A percentile compares a stretch with the other conserved stretches of the same genome.
Conservation (phyloP, 805 yeast genomes). For the Tetrapisispora pingtungensis region DNA sequence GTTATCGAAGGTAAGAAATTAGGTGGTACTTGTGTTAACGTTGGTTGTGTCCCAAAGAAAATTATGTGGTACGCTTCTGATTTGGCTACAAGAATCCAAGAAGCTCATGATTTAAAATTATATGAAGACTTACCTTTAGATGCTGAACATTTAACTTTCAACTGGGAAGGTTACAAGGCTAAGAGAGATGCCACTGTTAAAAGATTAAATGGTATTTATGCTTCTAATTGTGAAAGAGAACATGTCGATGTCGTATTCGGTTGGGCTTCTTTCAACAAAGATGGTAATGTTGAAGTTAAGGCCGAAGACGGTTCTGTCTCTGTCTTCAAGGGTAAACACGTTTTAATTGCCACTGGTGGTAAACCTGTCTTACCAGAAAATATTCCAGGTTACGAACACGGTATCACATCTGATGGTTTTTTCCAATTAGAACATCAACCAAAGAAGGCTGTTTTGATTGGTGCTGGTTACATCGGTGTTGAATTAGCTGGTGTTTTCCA, state of each 20-base stretch:
- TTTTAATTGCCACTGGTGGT: conserved; percentile 92
- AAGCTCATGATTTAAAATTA: conserved; percentile 80
- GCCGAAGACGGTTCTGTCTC: conserved; percentile 51
- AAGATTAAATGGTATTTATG: conserved; percentile 89
- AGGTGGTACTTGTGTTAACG: conserved; percentile 99
- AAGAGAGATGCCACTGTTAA: conserved; percentile 88
- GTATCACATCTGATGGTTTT: conserved; percentile 85
- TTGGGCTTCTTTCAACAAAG: conserved; percentile 63
- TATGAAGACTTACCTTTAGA: conserved; percentile 43
- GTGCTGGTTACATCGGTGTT: conserved; percentile 96
- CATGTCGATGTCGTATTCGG: conserved; percentile 84
- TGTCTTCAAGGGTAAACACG: conserved; percentile 66
- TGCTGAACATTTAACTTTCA: conserved; percentile 48
- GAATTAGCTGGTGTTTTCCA: conserved; percentile 93
- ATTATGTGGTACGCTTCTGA: conserved; percentile 98
- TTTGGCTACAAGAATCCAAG: conserved; percentile 61
- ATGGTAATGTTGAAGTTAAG: conserved; percentile 70
- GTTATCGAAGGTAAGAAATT: conserved; percentile 70
- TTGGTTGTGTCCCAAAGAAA: conserved; percentile 98
- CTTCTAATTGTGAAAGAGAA: conserved; percentile 75
- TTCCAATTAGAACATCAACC: conserved; percentile 78
- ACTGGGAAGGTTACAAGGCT: conserved; percentile 73
- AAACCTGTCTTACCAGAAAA: conserved; percentile 54
- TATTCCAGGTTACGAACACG: conserved; percentile 74
- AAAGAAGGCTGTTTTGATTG: conserved; percentile 84